Evolutionary conservation across 2,329 filamentous ascomycete genomes (phyloP).

Genomic region (Uncinocarpus reesii): DNA sequence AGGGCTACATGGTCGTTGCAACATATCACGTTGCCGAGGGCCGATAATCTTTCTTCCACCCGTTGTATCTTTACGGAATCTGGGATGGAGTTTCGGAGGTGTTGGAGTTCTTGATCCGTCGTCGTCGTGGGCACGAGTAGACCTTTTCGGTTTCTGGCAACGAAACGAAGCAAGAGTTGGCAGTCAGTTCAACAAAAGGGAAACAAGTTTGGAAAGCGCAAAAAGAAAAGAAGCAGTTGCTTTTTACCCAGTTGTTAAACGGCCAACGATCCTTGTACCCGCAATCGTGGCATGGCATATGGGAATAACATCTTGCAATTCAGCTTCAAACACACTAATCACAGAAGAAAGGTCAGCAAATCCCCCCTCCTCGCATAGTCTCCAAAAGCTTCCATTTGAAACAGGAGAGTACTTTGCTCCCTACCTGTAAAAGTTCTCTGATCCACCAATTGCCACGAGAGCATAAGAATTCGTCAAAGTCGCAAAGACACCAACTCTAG

Average conservation of each 20-base stretch:
- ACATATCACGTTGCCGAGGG: slow-evolving; percentile 93
- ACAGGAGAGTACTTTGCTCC: slow-evolving; percentile 16
- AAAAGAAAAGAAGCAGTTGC: not conserved
- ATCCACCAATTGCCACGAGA: slow-evolving; percentile 84
- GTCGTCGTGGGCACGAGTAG: slow-evolving; percentile 92
- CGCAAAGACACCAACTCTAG: slow-evolving; percentile 87
- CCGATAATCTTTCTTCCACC: slow-evolving; percentile 93
- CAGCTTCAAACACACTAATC: slow-evolving; percentile 92
- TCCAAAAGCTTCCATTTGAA: not conserved
- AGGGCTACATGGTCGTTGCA: slow-evolving; percentile 94
- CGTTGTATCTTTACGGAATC: slow-evolving; percentile 89
- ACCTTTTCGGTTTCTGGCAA: slow-evolving; percentile 75
- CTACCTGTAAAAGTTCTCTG: slow-evolving; percentile 95
- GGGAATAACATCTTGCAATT: slow-evolving; percentile 93
- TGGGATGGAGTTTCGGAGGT: slow-evolving; percentile 87
- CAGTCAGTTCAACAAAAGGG: not conserved
- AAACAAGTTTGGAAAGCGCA: too few relatives aligned
- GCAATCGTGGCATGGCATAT: slow-evolving; percentile 96
- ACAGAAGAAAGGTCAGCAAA: too few relatives aligned
- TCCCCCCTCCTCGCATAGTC: too few relatives aligned
- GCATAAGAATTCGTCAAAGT: slow-evolving; percentile 97
- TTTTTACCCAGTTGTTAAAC: slow-evolving; percentile 77
- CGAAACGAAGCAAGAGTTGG: not conserved
- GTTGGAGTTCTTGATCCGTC: slow-evolving; percentile 95
- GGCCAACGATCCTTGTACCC: slow-evolving; percentile 88